Conservation (phyloP, 768 basidiomycete genomes). For the Psilocybe tampanensis region DNA sequence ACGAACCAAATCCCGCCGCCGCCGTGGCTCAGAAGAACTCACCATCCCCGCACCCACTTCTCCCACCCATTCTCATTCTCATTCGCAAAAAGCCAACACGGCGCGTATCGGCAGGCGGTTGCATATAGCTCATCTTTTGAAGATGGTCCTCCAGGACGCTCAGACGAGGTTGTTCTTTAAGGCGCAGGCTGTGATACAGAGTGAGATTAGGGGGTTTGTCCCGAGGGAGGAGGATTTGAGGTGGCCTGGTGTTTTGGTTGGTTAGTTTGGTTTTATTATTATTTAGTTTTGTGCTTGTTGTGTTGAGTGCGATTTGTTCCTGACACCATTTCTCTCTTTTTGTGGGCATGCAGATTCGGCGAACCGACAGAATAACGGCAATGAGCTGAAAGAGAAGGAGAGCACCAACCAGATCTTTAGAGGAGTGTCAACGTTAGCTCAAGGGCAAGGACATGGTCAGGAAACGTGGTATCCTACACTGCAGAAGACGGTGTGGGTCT, state of each 20-base stretch:
- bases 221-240: constrained; percentile 80
- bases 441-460: constrained; percentile 46
- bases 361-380: constrained; percentile 42
- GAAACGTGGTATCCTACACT: constrained; percentile 94
- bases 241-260: constrained; percentile 82
- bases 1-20: neutral
- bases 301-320: neutral
- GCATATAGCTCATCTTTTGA: constrained; percentile 79
- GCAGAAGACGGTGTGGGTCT: constrained; percentile 86
- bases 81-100: constrained; percentile 29
- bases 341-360: no score
- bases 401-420: constrained; percentile 71
- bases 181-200: constrained; percentile 88
- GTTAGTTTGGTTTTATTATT: constrained; percentile 43
- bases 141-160: constrained; percentile 93
- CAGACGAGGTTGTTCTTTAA: constrained; percentile 96
- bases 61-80: constrained; percentile 27
- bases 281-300: neutral
- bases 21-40: constrained; percentile 2
- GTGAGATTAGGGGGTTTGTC: constrained; percentile 83
- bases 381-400: constrained; percentile 66
- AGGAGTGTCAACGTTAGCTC: constrained; percentile 54
- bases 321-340: constrained; percentile 26
- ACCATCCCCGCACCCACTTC: neutral
- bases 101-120: constrained; percentile 51